These are phyloP conservation scores for Yarrowia yakushimensis DNA, from an alignment of 805 yeast species.

Conservation along the genomic window DNA sequence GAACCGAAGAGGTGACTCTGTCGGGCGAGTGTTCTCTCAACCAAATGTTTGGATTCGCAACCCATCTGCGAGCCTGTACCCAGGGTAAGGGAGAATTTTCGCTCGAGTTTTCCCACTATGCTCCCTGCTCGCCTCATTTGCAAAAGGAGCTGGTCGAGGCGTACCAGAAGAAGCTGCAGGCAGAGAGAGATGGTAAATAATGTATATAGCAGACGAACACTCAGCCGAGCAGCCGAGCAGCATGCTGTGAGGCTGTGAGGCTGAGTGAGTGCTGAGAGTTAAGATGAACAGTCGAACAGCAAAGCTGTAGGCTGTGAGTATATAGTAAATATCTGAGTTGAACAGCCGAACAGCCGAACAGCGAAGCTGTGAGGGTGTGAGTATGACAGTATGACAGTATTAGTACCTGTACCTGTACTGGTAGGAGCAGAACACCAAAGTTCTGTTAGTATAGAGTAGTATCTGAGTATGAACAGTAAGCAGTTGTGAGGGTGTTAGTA, in stretches of 20 bases:
- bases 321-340: too few species aligned
- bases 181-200: conserved; percentile 24
- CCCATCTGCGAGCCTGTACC: conserved; percentile 90
- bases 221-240: not conserved
- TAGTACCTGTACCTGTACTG: too few species aligned
- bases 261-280: too few species aligned
- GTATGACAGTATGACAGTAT: too few species aligned
- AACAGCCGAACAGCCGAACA: too few species aligned
- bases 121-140: conserved; percentile 84
- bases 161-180: conserved; percentile 56
- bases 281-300: too few species aligned
- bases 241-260: not conserved
- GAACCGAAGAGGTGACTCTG: conserved; percentile 89
- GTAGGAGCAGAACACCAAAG: too few species aligned
- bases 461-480: too few species aligned
- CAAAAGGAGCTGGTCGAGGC: conserved; percentile 89
- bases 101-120: conserved; percentile 87
- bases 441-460: too few species aligned
- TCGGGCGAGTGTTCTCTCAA: conserved; percentile 95
- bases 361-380: too few species aligned
- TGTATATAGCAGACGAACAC: not conserved
- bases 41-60: conserved; percentile 94
- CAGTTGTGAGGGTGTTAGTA: too few species aligned
- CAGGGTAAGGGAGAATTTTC: conserved; percentile 99
- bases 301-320: too few species aligned